Conservation (phyloP, 805 yeast species). For the Schwanniomyces vanrijiae region DNA sequence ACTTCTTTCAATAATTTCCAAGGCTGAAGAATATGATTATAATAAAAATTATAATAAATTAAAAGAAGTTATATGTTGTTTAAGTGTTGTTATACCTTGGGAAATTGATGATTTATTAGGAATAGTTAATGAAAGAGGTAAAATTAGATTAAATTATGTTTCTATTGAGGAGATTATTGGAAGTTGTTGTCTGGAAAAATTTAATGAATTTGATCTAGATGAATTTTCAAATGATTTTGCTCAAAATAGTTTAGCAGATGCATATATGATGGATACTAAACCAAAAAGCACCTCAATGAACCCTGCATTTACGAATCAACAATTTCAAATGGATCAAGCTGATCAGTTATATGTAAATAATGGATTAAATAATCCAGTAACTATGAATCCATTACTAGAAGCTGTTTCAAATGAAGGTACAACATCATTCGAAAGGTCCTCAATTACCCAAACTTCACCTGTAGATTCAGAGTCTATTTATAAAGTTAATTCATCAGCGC, state of each 20-base stretch:
- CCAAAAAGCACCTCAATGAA: neutral
- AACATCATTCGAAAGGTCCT: neutral
- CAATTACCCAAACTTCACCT: neutral
- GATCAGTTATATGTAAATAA: neutral
- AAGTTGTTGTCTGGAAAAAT: conserved; percentile 52
- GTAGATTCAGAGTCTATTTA: neutral
- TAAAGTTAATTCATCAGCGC: neutral
- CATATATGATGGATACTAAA: neutral
- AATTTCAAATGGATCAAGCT: neutral
- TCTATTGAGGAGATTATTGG: conserved; percentile 63
- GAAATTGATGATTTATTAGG: conserved; percentile 55
- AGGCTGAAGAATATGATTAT: conserved; percentile 14
- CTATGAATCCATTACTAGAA: neutral
- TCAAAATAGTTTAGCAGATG: neutral
- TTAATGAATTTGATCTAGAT: neutral
- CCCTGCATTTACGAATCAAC: neutral
- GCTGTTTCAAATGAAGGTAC: neutral
- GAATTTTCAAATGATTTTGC: neutral
- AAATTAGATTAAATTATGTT: conserved; percentile 45
- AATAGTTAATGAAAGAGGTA: conserved; percentile 44
- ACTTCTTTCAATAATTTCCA: conserved; percentile 10
- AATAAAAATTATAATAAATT: conserved; percentile 42
- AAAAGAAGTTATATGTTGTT: conserved; percentile 41
- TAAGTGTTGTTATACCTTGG: conserved; percentile 59
- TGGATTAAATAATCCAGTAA: neutral